Evolutionary conservation across 192 early-diverging fungal species (phyloP).

Genomic region (Coemansia sp.): DNA sequence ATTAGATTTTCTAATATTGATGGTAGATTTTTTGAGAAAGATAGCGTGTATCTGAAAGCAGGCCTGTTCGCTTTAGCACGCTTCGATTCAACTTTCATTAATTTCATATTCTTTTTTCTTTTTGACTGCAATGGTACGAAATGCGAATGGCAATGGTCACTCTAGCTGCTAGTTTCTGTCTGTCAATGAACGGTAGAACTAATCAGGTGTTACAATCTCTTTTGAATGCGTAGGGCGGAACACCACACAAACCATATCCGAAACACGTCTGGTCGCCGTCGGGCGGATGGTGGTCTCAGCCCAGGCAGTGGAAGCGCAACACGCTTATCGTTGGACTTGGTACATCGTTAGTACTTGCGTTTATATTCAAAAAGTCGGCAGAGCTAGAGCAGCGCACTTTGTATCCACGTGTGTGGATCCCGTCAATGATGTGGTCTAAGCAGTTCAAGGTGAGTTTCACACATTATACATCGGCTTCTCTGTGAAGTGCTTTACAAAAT

Average conservation of each 20-base stretch:
- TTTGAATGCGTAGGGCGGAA: constrained; percentile 43
- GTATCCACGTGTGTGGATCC: constrained; percentile 58
- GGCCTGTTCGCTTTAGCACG: not conserved
- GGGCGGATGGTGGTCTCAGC: constrained; percentile 70
- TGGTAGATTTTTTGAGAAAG: not conserved
- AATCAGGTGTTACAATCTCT: not conserved
- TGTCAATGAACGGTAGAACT: not conserved
- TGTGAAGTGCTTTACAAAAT: not conserved
- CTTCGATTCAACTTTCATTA: not conserved
- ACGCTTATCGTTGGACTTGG: constrained; percentile 43
- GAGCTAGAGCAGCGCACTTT: constrained; percentile 55
- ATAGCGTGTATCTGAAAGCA: not conserved
- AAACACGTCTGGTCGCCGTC: constrained; percentile 57
- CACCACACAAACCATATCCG: constrained; percentile 53
- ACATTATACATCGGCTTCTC: too few species aligned
- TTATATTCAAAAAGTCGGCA: constrained; percentile 62
- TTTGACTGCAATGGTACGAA: constrained; percentile 7
- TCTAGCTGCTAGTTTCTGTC: not conserved
- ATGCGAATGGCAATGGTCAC: not conserved
- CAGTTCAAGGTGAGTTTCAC: constrained; percentile 49
- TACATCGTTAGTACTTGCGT: not conserved
- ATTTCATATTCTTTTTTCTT: not conserved
- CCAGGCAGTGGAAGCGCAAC: constrained; percentile 61
- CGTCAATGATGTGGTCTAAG: constrained; percentile 59
- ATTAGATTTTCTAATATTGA: not conserved